Conservation (phyloP, 305 asterid species). For the Fraxinus baroniana region DNA sequence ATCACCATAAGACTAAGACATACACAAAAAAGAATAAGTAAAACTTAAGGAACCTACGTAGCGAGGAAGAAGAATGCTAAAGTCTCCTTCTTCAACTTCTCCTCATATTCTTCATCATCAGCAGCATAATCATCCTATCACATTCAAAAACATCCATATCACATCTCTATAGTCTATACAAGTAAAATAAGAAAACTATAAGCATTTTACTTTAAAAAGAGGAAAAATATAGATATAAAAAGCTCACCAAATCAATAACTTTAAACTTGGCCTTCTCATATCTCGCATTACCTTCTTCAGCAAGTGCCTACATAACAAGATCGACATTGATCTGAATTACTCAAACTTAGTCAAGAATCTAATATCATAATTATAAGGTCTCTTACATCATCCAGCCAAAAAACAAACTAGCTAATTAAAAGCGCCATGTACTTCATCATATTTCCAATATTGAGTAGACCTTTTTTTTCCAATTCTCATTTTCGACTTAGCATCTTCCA, state of each 20-base stretch:
- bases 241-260: slow-evolving; percentile 74
- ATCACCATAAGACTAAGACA: neutral
- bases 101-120: slow-evolving; percentile 86
- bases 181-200: neutral
- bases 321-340: neutral
- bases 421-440: neutral
- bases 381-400: neutral
- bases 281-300: slow-evolving; percentile 94
- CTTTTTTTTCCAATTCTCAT: neutral
- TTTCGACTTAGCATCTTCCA: slow-evolving; percentile 20
- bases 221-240: neutral
- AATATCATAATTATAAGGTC: neutral
- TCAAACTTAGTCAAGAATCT: neutral
- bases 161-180: neutral
- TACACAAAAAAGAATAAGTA: neutral
- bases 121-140: slow-evolving; percentile 91
- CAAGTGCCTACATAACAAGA: slow-evolving; percentile 67
- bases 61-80: slow-evolving; percentile 84
- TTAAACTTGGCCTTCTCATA: slow-evolving; percentile 76
- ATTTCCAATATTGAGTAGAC: slow-evolving; percentile 17
- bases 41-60: slow-evolving; percentile 55
- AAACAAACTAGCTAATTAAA: neutral
- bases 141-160: slow-evolving; percentile 17
- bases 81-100: slow-evolving; percentile 76
- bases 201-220: neutral